These are phyloP conservation scores for Prunus davidiana DNA, from an alignment of 306 rosid genomes.

Conservation along the genomic window DNA sequence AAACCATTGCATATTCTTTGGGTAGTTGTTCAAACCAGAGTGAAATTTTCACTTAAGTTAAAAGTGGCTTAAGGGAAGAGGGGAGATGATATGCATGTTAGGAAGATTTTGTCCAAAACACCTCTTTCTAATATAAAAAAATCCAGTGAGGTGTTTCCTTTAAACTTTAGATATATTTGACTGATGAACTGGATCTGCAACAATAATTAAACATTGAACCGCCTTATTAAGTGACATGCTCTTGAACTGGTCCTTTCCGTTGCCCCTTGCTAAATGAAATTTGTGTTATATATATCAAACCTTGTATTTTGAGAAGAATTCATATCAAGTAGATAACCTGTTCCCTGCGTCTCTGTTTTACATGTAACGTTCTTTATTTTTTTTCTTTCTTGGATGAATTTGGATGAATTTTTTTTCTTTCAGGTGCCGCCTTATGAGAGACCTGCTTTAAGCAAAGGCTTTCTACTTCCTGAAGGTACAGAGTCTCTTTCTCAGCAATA, in stretches of 20 bases:
- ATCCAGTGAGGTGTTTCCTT: not conserved
- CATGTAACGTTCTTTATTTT: not conserved
- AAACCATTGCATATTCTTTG: not conserved
- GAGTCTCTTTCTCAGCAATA: not conserved
- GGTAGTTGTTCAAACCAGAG: not conserved
- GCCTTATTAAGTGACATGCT: not conserved
- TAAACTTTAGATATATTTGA: not conserved
- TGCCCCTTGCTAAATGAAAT: not conserved
- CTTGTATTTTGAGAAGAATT: too few species aligned
- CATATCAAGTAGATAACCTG: not conserved
- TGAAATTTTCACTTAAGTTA: not conserved
- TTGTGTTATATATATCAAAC: not conserved
- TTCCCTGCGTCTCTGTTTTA: not conserved
- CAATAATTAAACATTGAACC: not conserved
- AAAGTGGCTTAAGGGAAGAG: not conserved
- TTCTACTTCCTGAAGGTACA: constrained; percentile 90
- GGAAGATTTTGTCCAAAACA: not conserved
- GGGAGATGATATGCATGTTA: not conserved
- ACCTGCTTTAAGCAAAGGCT: constrained; percentile 98
- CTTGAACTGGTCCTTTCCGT: not conserved
- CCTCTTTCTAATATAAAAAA: too few species aligned
- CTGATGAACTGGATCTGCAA: not conserved
- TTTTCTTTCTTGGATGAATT: not conserved
- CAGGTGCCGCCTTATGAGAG: constrained; percentile 99
- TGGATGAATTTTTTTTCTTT: not conserved